phyloP scores from a whole-genome alignment of 2,329 filamentous ascomycete species.

The Xylaria hypoxylon region DNA sequence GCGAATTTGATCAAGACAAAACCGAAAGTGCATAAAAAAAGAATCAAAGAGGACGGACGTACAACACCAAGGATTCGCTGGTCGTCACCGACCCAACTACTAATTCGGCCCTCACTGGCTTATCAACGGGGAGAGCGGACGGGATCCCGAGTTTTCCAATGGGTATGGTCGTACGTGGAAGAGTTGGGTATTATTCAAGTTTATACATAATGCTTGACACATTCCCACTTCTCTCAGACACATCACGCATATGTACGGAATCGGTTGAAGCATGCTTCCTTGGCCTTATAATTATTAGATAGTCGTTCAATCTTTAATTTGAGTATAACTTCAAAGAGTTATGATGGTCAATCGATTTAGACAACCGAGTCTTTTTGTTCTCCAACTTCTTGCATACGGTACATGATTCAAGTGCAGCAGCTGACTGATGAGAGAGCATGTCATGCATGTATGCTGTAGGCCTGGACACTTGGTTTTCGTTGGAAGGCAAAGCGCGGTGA shows the following conservation, averaged over 20 bases:
- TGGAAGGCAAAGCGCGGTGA: slow-evolving; percentile 12
- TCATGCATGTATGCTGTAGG: slow-evolving; percentile 1
- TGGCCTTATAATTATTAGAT: no score
- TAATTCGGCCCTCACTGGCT: slow-evolving; percentile 13
- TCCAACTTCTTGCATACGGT: no score
- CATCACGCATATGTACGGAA: no score
- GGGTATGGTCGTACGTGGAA: slow-evolving; percentile 17
- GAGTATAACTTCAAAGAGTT: no score
- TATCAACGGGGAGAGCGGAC: slow-evolving; percentile 11
- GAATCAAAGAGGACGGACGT: not conserved
- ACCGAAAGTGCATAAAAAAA: not conserved
- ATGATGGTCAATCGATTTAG: no score
- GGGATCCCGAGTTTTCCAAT: slow-evolving; percentile 7
- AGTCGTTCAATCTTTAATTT: no score
- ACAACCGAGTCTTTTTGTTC: no score
- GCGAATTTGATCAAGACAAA: no score
- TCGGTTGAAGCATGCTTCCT: not conserved
- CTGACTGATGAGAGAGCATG: not conserved
- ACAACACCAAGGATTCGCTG: slow-evolving; percentile 19
- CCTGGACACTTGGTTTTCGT: slow-evolving; percentile 6
- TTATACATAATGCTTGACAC: not conserved
- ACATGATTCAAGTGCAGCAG: not conserved
- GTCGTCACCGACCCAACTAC: slow-evolving; percentile 9
- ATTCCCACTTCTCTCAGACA: not conserved
- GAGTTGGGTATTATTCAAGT: not conserved